A percentile compares a stretch with the other conserved stretches of the same genome.
These are phyloP conservation scores for Coffea humblotiana DNA, from an alignment of 305 asterid genomes.

Conservation along the genomic window DNA sequence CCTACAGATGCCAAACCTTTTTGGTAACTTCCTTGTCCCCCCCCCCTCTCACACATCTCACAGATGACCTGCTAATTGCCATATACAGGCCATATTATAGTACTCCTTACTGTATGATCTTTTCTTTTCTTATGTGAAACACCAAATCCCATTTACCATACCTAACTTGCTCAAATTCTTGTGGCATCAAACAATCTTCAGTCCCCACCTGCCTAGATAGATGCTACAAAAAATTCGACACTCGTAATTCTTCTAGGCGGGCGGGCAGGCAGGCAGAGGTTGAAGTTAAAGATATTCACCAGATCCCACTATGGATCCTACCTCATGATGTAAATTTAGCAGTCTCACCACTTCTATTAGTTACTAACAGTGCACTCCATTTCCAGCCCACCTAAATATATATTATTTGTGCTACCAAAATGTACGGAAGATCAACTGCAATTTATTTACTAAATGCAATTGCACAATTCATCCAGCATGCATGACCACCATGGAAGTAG, in stretches of 20 bases:
- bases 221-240: conserved; percentile 1
- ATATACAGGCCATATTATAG: background rate
- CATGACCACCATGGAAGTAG: background rate
- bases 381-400: background rate
- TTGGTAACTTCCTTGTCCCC: background rate
- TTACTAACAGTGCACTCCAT: background rate
- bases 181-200: conserved; percentile 3
- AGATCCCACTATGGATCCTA: background rate
- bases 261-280: background rate
- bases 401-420: background rate
- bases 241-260: background rate
- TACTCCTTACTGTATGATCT: background rate
- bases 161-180: conserved; percentile 16
- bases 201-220: conserved; percentile 1
- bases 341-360: background rate
- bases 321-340: conserved; percentile 3
- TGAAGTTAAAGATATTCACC: background rate
- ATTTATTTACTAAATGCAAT: background rate
- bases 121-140: conserved; percentile 3
- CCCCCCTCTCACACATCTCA: too few species aligned
- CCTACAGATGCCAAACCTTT: background rate
- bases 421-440: background rate
- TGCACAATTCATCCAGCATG: background rate
- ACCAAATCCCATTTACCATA: conserved; percentile 15
- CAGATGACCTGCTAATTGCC: background rate